Conservation (phyloP, 192 early-diverging fungal species). For the Coemansia sp. region DNA sequence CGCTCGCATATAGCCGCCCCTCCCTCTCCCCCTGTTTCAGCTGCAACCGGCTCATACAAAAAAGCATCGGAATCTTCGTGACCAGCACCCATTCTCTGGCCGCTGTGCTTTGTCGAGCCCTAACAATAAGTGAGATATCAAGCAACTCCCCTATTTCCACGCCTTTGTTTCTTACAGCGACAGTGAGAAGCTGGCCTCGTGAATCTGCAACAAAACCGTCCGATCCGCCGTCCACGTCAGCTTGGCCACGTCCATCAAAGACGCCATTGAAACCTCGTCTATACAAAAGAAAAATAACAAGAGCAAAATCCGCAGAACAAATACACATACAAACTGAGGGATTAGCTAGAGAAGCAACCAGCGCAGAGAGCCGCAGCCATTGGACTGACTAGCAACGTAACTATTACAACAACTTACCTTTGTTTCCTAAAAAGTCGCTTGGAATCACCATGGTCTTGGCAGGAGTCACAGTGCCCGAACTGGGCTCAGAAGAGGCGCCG, state of each 20-base stretch:
- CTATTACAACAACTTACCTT: slow-evolving; percentile 21
- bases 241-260: slow-evolving; percentile 18
- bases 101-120: too few relatives aligned
- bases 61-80: not conserved
- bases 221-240: slow-evolving; percentile 45
- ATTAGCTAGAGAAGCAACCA: too few relatives aligned
- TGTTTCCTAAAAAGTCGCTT: slow-evolving; percentile 23
- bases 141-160: too few relatives aligned
- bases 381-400: too few relatives aligned
- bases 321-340: too few relatives aligned
- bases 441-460: slow-evolving; percentile 47
- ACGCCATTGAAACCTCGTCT: slow-evolving; percentile 21
- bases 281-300: slow-evolving; percentile 2
- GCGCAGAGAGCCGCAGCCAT: too few relatives aligned
- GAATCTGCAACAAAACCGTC: slow-evolving; percentile 40
- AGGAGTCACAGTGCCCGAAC: slow-evolving; percentile 35
- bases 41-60: not conserved
- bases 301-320: not conserved
- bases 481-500: slow-evolving; percentile 1
- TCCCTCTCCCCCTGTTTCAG: not conserved
- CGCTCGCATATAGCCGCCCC: not conserved
- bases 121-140: too few relatives aligned
- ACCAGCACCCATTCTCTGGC: too few relatives aligned
- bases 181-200: slow-evolving; percentile 49
- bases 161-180: slow-evolving; percentile 30